Evolutionary conservation across 192 early-diverging fungal species (phyloP), one percentile per base, ranked within the genome.

Genomic region (Coemansia sp.): DNA sequence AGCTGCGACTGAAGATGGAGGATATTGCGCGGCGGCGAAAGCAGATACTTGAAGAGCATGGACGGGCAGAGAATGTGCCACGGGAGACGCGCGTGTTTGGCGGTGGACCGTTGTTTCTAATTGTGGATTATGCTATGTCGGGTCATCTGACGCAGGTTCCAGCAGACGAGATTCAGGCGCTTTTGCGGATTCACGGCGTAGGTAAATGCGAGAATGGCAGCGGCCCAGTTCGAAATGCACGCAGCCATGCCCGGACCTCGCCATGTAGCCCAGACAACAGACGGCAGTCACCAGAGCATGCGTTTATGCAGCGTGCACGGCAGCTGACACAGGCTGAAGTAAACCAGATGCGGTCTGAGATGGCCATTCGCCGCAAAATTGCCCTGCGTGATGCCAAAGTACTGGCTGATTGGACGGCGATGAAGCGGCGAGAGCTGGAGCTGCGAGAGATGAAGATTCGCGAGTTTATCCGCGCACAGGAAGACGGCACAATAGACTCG

Each of bases 361-460:
- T 76, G 57, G 55, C 51, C 1, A 64, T 76, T 20, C 27, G 74
- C 6, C 56, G 68, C 54, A 59, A 63, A 45, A 76, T 76, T 14
- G 68, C 68, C 12, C 41, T 57, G 32, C 59, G 68, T n/a, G 74
- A 76, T 24, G 74, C 74, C 1, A 18, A 49, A 45, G 51, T 70
- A 51, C 61, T 76, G 54, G 74, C 68, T 4, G 74, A 76, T 60
- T 76, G 68, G 68, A 64, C 54, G 2, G 74, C 74, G 26, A 57
- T 76, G 68, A 54, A 55, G 52, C 54, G 74, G 20, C 54, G 74
- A 3, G 68, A 76, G 45, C 65, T 67, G 49, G 74, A 76, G 45
- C 32, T 70, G 2, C 61, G 65, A 19, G 68, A 76, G 23, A 45
- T 48, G 22, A 62, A 62, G 43, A 11, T 76, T 7, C 26, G 64